Base-by-base conservation (phyloP, 345 rosid species). In the Nasturtium officinale region DNA sequence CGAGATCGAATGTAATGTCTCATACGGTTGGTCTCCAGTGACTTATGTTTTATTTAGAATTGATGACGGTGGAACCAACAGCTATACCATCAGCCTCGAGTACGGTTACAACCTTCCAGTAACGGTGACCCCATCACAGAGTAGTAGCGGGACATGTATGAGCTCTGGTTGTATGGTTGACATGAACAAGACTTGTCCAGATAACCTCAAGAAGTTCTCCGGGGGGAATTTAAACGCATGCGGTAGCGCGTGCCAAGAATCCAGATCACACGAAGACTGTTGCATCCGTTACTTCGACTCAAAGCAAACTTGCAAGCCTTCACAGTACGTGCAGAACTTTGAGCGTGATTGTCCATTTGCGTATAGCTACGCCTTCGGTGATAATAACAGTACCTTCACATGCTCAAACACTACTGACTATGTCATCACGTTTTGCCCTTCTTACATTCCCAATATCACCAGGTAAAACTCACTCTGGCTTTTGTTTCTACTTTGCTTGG, bases 101-200 rank as follows among this genome's bases (percentile, higher is more conserved):
- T 20, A 17, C 11, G 78, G 78, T 26, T 74, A 74, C 60, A 74
- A 74, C 64, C 78, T 74, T 65, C 78, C 72, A 0, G 0, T 74
- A 26, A 48, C 5, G 35, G 67, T 74, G 23, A 51, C 21, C 0
- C 72, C 78, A 3, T 65, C 72, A 15, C 32, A 53, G 9, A 63
- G 18, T 29, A 63, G 18, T 29, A 65, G 23, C 32, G 12, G 0
- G 6, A 4, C 65, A 3, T 73, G 77, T 56, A 1, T 47, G 0
- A 65, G 59, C 13, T 73, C 72, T 0, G 77, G 77, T 47, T 73
- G 71, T 47, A 8, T 37, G 50, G 71, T 56, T 35, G 59, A 73
- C 66, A 3, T 73, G 66, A 65, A 47, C 60, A 42, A n/a, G 25
- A 53, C 43, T 0, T 73, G 72, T 57, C 77, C 72, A 0, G 11